Evolutionary conservation across 2,329 filamentous ascomycete genomes (phyloP), one percentile per base, ranked within the genome.

Genomic region (Helotiales sp.): DNA sequence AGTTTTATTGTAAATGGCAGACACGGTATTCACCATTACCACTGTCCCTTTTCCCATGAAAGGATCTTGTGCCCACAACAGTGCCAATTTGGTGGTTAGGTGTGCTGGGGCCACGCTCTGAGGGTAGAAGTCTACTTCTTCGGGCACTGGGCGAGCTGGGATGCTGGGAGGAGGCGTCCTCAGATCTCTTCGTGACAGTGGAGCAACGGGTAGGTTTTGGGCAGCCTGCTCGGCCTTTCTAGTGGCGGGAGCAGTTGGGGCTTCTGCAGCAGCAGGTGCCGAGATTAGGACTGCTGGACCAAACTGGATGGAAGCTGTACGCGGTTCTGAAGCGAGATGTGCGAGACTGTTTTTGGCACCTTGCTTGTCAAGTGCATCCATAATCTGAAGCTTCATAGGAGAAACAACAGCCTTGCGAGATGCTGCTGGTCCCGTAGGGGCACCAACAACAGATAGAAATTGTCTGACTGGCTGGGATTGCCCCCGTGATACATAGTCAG

Each of bases 11-110:
- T 11, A 57, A 11, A 45, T 20, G 2, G 8, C 3, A 17, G 34
- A 5, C 8, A 30, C 20, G 15, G 34, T 28, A 26, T 62, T 62
- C 22, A 22, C 20, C 43, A 62, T 50, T 0, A 62, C 30, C n/a
- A 62, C 60, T 40, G 60, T 54, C 5, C 47, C 45, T 7, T 40
- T 52, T 26, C n/a, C 26, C 32, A 62, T 1, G 22, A 37, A 62
- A 15, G 59, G 59, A 24, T 62, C 30, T 34, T 47, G 45, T 15
- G 28, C n/a, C 59, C 59, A 37, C 45, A 62, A 40, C 1, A 20
- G 43, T 15, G 59, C n/a, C 20, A 62, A 20, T 22, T 32, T n/a
- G 6, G 22, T 30, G 17, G 28, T 26, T n/a, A 61, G 24, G 26
- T 28, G 7, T 17, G 3, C 13, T 22, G 59, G 59, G 20, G 24